phyloP scores from a whole-genome alignment of 2,329 filamentous ascomycete genomes.

The Orbilia oligospora region DNA sequence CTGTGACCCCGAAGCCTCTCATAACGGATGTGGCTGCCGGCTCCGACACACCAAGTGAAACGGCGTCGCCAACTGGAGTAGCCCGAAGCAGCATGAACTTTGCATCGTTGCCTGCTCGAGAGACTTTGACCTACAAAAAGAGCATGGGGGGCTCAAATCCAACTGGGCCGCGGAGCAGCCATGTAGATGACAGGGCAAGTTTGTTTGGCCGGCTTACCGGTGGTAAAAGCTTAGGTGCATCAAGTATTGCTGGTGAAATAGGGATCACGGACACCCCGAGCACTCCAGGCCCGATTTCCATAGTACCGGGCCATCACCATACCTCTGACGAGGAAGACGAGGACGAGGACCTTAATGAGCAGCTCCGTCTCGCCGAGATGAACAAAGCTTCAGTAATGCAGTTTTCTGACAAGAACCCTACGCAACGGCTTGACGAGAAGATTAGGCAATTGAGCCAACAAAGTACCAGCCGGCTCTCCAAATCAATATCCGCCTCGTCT shows the following conservation, averaged over 20 bases:
- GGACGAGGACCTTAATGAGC: slow-evolving; percentile 58
- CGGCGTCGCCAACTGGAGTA: slow-evolving; percentile 67
- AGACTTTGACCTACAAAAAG: slow-evolving; percentile 87
- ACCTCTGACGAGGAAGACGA: slow-evolving; percentile 68
- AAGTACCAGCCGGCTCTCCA: slow-evolving; percentile 67
- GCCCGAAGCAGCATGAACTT: slow-evolving; percentile 93
- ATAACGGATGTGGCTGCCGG: slow-evolving; percentile 68
- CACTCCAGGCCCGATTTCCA: not conserved
- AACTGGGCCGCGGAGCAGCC: slow-evolving; percentile 81
- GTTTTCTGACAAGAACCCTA: slow-evolving; percentile 86
- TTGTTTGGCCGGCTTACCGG: slow-evolving; percentile 81
- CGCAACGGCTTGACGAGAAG: slow-evolving; percentile 90
- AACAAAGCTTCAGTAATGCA: slow-evolving; percentile 70
- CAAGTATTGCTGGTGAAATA: slow-evolving; percentile 64
- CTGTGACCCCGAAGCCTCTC: slow-evolving; percentile 51
- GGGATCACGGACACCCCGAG: slow-evolving; percentile 4
- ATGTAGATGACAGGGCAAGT: slow-evolving; percentile 81
- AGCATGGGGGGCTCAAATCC: slow-evolving; percentile 76
- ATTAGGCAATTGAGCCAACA: slow-evolving; percentile 81
- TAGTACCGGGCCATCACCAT: not conserved
- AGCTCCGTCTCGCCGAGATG: slow-evolving; percentile 65
- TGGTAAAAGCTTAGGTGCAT: slow-evolving; percentile 77
- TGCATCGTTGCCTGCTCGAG: slow-evolving; percentile 89
- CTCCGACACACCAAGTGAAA: slow-evolving; percentile 54
- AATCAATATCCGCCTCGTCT: slow-evolving; percentile 45